phyloP scores from a whole-genome alignment of 106 monocot genomes.

The Alisma plantagoaquatica region DNA sequence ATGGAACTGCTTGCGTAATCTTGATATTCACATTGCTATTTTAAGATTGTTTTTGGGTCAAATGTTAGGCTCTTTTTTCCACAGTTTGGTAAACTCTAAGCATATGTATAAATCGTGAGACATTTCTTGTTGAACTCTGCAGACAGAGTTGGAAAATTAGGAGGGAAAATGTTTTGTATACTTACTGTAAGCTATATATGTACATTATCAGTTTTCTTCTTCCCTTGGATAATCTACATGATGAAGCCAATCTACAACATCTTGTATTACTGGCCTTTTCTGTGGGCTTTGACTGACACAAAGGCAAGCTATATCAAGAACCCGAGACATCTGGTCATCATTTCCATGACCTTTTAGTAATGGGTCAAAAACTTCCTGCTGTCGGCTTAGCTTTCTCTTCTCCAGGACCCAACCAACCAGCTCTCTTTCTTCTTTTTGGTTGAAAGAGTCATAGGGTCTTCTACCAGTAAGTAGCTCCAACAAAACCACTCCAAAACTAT shows the following conservation, averaged over 20 bases:
- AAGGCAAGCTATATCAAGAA: constrained; percentile 16
- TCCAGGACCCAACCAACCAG: constrained; percentile 12
- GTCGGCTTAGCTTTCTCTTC: constrained; percentile 8
- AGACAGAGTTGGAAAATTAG: too few relatives aligned
- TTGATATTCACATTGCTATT: too few relatives aligned
- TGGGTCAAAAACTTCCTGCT: constrained; percentile 9
- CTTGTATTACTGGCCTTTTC: constrained; percentile 12
- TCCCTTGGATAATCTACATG: too few relatives aligned
- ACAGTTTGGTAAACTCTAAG: too few relatives aligned
- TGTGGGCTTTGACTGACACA: constrained; percentile 11
- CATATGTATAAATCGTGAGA: too few relatives aligned
- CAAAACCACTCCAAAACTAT: constrained; percentile 17
- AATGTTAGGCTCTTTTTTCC: too few relatives aligned
- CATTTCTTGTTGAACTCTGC: too few relatives aligned
- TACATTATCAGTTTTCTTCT: too few relatives aligned
- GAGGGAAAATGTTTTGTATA: too few relatives aligned
- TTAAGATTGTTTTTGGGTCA: too few relatives aligned
- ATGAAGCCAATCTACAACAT: constrained; percentile 13
- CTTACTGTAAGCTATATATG: too few relatives aligned
- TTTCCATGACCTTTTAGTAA: constrained; percentile 3
- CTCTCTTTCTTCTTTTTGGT: constrained; percentile 5
- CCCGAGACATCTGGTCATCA: constrained; percentile 18
- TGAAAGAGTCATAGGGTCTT: constrained; percentile 6
- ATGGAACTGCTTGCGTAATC: too few relatives aligned
- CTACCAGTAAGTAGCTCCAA: constrained; percentile 23